These are phyloP conservation scores for Aspergillus unguis DNA, from an alignment of 2,329 filamentous ascomycete species.

Conservation along the genomic window DNA sequence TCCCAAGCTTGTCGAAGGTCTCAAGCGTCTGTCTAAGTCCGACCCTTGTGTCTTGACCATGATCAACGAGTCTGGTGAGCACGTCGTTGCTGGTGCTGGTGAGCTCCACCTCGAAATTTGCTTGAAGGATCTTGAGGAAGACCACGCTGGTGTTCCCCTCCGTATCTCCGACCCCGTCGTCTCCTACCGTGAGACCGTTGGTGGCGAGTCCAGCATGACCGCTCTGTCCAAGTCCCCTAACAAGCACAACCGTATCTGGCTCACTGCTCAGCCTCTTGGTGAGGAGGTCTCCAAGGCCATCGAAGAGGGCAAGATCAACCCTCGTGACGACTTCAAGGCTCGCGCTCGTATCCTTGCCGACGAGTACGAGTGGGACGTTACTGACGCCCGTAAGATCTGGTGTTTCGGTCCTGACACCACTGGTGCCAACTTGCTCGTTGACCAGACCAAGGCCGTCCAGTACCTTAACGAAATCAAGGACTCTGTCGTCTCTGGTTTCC, in stretches of 20 bases:
- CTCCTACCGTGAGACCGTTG: slow-evolving; percentile 96
- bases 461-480: slow-evolving; percentile 99
- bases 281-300: slow-evolving; percentile 92
- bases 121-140: slow-evolving; percentile 99
- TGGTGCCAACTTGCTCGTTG: slow-evolving; percentile 96
- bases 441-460: slow-evolving; percentile 99
- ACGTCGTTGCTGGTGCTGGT: slow-evolving; percentile 98
- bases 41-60: slow-evolving; percentile 94
- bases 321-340: slow-evolving; percentile 98
- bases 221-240: slow-evolving; percentile 99
- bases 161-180: slow-evolving; percentile 98
- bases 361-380: slow-evolving; percentile 98
- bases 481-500: slow-evolving; percentile 98
- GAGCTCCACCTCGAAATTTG: slow-evolving; percentile 99
- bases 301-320: slow-evolving; percentile 84
- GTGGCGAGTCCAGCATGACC: slow-evolving; percentile 80
- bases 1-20: slow-evolving; percentile 99
- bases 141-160: slow-evolving; percentile 97
- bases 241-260: slow-evolving; percentile 99
- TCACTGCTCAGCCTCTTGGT: slow-evolving; percentile 82
- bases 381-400: slow-evolving; percentile 99
- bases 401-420: slow-evolving; percentile 97
- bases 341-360: slow-evolving; percentile 95
- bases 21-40: slow-evolving; percentile 99
- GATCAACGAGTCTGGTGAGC: slow-evolving; percentile 91